Evolutionary conservation across 2,329 filamentous ascomycete species (phyloP).

Genomic region (Phaeomoniella chlamydospora): DNA sequence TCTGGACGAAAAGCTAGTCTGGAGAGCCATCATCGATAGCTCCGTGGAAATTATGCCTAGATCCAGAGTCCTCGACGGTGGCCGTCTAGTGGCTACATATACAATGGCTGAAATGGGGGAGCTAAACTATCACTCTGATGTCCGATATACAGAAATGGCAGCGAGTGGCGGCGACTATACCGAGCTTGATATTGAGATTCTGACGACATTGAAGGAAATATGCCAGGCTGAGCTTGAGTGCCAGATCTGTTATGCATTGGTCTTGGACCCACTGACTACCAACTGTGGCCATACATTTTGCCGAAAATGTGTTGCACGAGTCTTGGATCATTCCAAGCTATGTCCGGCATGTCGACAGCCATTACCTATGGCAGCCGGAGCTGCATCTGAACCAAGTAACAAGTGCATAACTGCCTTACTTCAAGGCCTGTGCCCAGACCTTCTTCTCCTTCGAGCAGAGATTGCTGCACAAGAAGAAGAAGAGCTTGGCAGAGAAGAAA

Average conservation of each 20-base stretch:
- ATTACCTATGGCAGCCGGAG: conserved; percentile 38
- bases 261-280: conserved; percentile 71
- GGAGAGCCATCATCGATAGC: conserved; percentile 16
- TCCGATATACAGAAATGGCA: conserved; percentile 28
- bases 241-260: conserved; percentile 71
- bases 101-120: conserved; percentile 47
- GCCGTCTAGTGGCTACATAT: conserved; percentile 53
- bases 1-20: conserved; percentile 25
- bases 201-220: conserved; percentile 46
- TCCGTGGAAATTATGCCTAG: conserved; percentile 12
- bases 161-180: conserved; percentile 13
- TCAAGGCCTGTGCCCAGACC: conserved; percentile 52
- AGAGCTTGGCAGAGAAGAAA: conserved; percentile 38
- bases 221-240: conserved; percentile 66
- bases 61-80: conserved; percentile 32
- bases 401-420: conserved; percentile 48
- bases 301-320: conserved; percentile 59
- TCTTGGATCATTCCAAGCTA: conserved; percentile 60
- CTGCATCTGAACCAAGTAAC: conserved; percentile 43
- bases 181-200: conserved; percentile 31
- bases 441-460: conserved; percentile 42
- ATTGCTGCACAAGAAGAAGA: conserved; percentile 41
- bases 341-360: conserved; percentile 69
- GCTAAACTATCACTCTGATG: conserved; percentile 41
- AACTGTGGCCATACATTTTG: conserved; percentile 85